Base-by-base conservation (phyloP, 2,329 filamentous ascomycete species). In the Rachicladosporium sp. region DNA sequence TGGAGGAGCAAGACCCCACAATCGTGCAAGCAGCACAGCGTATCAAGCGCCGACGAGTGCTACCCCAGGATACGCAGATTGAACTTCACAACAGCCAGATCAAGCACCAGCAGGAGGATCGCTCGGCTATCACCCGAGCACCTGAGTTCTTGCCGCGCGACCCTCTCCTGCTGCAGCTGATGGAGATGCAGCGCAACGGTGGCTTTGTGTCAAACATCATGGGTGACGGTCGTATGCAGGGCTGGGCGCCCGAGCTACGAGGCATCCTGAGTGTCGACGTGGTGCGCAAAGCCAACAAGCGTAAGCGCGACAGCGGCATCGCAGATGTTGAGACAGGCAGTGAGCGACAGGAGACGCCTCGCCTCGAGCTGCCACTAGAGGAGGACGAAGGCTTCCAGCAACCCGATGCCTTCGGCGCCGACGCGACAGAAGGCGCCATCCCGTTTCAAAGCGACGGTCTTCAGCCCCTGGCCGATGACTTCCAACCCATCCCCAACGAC, bases 191-290 rank as follows among this genome's bases (percentile, higher is more conserved):
- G 60, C 87, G 82, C 64, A 86, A 75, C 39, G 89, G 91, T 39
- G 84, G 79, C 31, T 96, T 98, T 53, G 84, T 95, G 11, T 83
- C 81, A 3, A 88, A 77, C 52, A 80, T 94, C 46, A 79, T 95
- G 64, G 80, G 83, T 38, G 85, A 88, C 45, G 83, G 80, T 30
- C 78, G 83, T 46, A 52, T 59, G 50, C 73, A 76, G 48, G 76
- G 76, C 32, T 95, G 87, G 88, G 89, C 89, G 3, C 89, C 89
- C 1, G 91, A 98, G 63, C 72, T 98, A 12, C 80, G 85, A 44
- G 86, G 82, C n/a, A 77, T 98, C 52, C 68, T 96, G n/a, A 93
- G 87, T 1, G 69, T 95, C 32, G 85, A 93, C 48, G 73, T 84
- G 10, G 73, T 93, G 10, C 79, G 80, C 45, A 78, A 78, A 42